Evolutionary conservation across 2,329 filamentous ascomycete genomes (phyloP).

Genomic region (Exophiala sp.): DNA sequence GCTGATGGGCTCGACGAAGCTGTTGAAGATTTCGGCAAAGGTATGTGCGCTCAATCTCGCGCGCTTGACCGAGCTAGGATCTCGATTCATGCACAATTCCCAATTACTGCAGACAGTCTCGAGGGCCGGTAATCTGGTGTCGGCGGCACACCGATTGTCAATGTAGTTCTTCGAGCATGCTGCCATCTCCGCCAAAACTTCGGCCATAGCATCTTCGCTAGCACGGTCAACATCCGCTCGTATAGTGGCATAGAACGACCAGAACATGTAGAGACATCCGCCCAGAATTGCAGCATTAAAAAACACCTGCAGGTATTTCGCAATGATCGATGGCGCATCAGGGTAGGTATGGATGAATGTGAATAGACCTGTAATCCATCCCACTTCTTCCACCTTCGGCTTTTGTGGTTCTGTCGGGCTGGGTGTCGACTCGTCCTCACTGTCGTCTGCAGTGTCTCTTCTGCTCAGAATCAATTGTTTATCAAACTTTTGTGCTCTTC

Average conservation of each 20-base stretch:
- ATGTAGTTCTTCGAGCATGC: conserved; percentile 70
- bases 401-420: conserved; percentile 22
- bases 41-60: conserved; percentile 81
- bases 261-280: conserved; percentile 61
- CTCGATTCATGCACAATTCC: conserved; percentile 82
- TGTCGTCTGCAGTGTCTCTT: conserved; percentile 42
- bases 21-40: conserved; percentile 88
- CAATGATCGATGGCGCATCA: conserved; percentile 62
- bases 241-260: conserved; percentile 66
- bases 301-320: conserved; percentile 62
- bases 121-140: conserved; percentile 68
- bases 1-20: conserved; percentile 85
- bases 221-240: conserved; percentile 72
- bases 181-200: conserved; percentile 69
- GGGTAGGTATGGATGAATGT: conserved; percentile 63
- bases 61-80: conserved; percentile 72
- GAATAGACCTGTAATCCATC: conserved; percentile 47
- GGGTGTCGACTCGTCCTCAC: conserved; percentile 39
- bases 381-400: conserved; percentile 26
- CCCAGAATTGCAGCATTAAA: conserved; percentile 50
- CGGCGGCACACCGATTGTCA: conserved; percentile 69
- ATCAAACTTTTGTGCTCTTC: conserved; percentile 47
- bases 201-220: conserved; percentile 63
- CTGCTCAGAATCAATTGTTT: conserved; percentile 35
- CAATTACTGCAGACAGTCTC: conserved; percentile 71